Base-by-base conservation (phyloP, 2,329 filamentous ascomycete genomes). In the Microsporum canis region DNA sequence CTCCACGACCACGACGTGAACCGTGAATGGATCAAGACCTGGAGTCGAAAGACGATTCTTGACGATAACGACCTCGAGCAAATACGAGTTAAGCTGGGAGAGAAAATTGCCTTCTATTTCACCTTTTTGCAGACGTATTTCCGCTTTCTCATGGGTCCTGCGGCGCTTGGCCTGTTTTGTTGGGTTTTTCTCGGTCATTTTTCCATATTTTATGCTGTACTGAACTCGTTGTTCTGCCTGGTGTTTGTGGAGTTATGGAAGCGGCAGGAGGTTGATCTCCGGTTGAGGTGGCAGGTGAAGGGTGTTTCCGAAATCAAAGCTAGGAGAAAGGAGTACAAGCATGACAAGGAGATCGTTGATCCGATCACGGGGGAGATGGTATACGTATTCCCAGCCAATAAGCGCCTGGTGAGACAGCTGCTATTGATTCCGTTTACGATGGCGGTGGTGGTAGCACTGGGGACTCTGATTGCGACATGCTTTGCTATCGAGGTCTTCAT, bases 201-300 rank as follows among this genome's bases (percentile, higher is more conserved):
- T 75, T 96, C 91, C 1, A 83, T 85, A 61, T 74, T 91, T 57
- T 96, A 95, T 68, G 89, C 88, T 12, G 73, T 91, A 0, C 80
- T 87, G 51, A 91, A 87, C 70, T 87, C 85, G 38, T 76, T 96
- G n/a, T 96, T 91, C 89, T 87, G 87, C 61, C 85, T 94, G 2
- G 78, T 92, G 56, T 96, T 96, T 70, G 88, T 95, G 61, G 92
- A 97, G 71, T 96, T 88, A 74, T 97, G 92, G 92, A 96, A 95
- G 77, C 88, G 92, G 68, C 89, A 95, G 72, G 90, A 97, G 73
- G 79, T 86, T 1, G 91, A 97, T 70, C 79, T 97, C 5, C 86
- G 87, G 6, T 84, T 96, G 14, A 84, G 89, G 67, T 97, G 92
- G 92, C 88, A 88, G 12, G 91, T 96, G 2, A 85, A 88, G 58